phyloP scores from a whole-genome alignment of 768 basidiomycete genomes.

The Pleurotus salmoneostramineus region DNA sequence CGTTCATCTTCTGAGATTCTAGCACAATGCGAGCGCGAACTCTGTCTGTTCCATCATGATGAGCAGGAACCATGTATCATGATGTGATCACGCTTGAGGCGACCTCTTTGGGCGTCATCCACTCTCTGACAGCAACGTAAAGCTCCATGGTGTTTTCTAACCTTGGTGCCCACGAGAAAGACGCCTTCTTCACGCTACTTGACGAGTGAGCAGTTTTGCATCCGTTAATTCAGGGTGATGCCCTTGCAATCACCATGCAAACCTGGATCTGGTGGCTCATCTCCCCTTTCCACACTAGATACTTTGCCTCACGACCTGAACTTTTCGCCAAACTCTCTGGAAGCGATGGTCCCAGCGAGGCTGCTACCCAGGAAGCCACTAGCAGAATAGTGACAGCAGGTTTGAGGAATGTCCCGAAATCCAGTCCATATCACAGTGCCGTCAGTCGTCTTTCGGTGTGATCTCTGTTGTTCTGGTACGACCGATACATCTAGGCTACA shows the following conservation, averaged over 20 bases:
- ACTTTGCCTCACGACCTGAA: slow-evolving; percentile 72
- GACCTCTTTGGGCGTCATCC: neutral
- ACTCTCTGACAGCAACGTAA: neutral
- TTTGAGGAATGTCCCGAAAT: slow-evolving; percentile 18
- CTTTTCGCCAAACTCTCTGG: slow-evolving; percentile 35
- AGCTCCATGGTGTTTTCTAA: slow-evolving; percentile 68
- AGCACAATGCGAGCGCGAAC: neutral
- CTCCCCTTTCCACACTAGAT: slow-evolving; percentile 38
- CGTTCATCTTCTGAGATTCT: neutral
- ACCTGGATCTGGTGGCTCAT: neutral
- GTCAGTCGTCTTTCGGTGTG: slow-evolving; percentile 23
- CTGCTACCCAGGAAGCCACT: slow-evolving; percentile 4
- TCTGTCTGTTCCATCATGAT: neutral
- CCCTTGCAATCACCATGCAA: no score
- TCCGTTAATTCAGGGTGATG: neutral
- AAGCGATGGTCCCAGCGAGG: slow-evolving; percentile 16
- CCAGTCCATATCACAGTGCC: slow-evolving; percentile 30
- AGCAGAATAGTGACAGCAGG: slow-evolving; percentile 22
- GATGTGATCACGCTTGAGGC: neutral
- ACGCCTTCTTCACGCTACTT: slow-evolving; percentile 76
- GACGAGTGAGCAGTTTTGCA: slow-evolving; percentile 58
- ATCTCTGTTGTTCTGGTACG: neutral
- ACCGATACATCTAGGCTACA: slow-evolving; percentile 21
- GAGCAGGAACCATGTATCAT: neutral
- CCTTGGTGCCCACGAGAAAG: slow-evolving; percentile 64